phyloP scores from a whole-genome alignment of 176 grass and related monocot species.

The Juncus inflexus region DNA sequence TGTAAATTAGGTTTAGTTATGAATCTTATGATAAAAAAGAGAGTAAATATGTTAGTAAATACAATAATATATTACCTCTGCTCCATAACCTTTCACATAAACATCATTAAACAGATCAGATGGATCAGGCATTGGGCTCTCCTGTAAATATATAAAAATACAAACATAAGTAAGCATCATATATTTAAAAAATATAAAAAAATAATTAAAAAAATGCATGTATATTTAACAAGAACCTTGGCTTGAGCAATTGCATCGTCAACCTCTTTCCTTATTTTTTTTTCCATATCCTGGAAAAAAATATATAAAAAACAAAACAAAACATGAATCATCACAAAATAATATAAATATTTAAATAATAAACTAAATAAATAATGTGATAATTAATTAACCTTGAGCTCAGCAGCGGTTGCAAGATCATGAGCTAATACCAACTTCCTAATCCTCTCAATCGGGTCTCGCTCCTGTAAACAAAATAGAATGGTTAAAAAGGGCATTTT shows the following conservation, averaged over 20 bases:
- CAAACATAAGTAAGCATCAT: not conserved
- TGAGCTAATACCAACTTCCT: slow-evolving; percentile 69
- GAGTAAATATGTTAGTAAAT: slow-evolving; percentile 2
- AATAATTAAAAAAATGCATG: not conserved
- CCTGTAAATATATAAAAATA: slow-evolving; percentile 34
- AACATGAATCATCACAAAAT: not conserved
- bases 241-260: slow-evolving; percentile 75
- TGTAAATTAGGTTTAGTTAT: slow-evolving; percentile 1
- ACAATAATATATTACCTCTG: slow-evolving; percentile 49
- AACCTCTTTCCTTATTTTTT: slow-evolving; percentile 73
- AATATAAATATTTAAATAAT: not conserved
- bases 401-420: slow-evolving; percentile 55
- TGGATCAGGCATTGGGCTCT: slow-evolving; percentile 68
- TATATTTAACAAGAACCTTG: slow-evolving; percentile 38
- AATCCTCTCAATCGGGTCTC: slow-evolving; percentile 78
- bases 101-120: slow-evolving; percentile 84
- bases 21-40: not conserved
- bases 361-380: not conserved
- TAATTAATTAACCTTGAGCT: slow-evolving; percentile 62
- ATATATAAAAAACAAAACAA: slow-evolving; percentile 6
- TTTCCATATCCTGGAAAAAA: slow-evolving; percentile 63
- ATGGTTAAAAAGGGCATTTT: not conserved
- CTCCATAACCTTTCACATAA: slow-evolving; percentile 67
- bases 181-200: slow-evolving; percentile 16
- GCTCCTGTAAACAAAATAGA: slow-evolving; percentile 41